Evolutionary conservation across 768 basidiomycete genomes (phyloP).

Genomic region (Serendipita sp.): DNA sequence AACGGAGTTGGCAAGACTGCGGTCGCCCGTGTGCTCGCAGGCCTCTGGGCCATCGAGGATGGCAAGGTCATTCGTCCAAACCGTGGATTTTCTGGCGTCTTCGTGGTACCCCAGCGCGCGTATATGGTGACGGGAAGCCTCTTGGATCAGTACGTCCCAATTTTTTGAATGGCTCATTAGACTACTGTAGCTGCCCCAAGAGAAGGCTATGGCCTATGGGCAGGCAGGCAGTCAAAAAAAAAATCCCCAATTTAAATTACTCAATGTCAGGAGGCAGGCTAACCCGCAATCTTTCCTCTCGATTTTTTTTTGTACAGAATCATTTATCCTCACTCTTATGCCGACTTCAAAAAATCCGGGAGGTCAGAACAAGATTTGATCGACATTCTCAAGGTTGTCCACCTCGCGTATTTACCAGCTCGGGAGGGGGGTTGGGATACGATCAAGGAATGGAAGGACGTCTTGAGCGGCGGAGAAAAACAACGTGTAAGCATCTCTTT

Average conservation of each 20-base stretch:
- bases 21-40: conserved; percentile 75
- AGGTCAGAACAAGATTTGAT: conserved; percentile 53
- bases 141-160: conserved; percentile 51
- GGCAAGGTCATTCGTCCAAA: conserved; percentile 20
- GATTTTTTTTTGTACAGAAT: conserved; percentile 25
- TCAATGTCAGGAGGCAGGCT: neutral
- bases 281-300: neutral
- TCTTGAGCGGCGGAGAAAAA: conserved; percentile 91
- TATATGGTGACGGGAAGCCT: conserved; percentile 84
- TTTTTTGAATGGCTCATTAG: no score
- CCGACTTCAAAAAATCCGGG: conserved; percentile 45
- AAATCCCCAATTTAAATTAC: neutral
- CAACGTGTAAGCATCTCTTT: conserved; percentile 43
- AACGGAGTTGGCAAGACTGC: conserved; percentile 89
- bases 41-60: conserved; percentile 58
- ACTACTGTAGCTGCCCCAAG: neutral
- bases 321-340: conserved; percentile 80
- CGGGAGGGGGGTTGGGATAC: conserved; percentile 84
- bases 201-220: neutral
- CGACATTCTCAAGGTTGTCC: conserved; percentile 63
- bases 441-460: conserved; percentile 84
- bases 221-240: neutral
- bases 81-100: conserved; percentile 40
- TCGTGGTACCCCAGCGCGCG: conserved; percentile 81
- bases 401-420: conserved; percentile 67